These are phyloP conservation scores for Silybum marianum DNA, from an alignment of 129 eudicot species.

Conservation along the genomic window DNA sequence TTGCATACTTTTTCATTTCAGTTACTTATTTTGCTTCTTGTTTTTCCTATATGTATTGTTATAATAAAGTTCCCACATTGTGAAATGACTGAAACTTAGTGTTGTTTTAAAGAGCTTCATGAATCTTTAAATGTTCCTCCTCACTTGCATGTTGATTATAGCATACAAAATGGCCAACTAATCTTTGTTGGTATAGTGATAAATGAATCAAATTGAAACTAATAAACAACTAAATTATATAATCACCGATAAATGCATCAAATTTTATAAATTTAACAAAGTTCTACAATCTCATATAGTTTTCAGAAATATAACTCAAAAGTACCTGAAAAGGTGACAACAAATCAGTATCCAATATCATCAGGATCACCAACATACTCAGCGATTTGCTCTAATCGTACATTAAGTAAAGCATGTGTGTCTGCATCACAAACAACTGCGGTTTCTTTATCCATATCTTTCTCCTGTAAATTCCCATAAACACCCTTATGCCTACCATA, in stretches of 20 bases:
- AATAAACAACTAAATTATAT: not conserved
- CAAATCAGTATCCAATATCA: slow-evolving; percentile 67
- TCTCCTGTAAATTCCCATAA: slow-evolving; percentile 69
- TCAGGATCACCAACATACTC: slow-evolving; percentile 88
- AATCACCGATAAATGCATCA: not conserved
- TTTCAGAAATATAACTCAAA: not conserved
- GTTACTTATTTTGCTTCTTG: not conserved
- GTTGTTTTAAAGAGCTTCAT: not conserved
- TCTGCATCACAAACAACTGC: slow-evolving; percentile 91
- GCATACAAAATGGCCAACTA: not conserved
- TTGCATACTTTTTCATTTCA: not conserved
- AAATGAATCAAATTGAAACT: not conserved
- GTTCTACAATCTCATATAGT: slow-evolving; percentile 12
- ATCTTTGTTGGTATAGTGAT: not conserved
- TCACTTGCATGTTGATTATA: not conserved
- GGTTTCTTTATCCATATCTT: slow-evolving; percentile 68
- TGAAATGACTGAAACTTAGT: not conserved
- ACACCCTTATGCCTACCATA: slow-evolving; percentile 84
- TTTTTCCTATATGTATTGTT: not conserved
- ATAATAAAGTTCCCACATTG: not conserved
- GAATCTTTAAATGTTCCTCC: not conserved
- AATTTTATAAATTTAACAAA: not conserved
- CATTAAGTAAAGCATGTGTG: slow-evolving; percentile 58
- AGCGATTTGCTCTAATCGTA: slow-evolving; percentile 81
- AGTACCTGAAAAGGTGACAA: slow-evolving; percentile 25